Evolutionary conservation across 2,329 filamentous ascomycete genomes (phyloP).

Genomic region (Fusarium neocosmosporiellum): DNA sequence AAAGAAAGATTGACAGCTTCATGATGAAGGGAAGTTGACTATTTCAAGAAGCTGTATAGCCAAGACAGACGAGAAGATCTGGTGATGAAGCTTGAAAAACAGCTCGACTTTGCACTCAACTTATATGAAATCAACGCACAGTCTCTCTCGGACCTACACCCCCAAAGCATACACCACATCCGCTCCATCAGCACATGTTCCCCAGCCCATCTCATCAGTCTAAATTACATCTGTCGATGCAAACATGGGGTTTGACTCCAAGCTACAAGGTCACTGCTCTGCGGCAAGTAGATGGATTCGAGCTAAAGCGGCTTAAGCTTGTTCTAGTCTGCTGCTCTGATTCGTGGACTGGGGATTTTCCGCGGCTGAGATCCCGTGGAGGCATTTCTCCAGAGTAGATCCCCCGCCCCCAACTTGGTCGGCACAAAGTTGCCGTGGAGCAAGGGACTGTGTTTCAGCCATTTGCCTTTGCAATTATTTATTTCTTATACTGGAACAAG

Average conservation of each 20-base stretch:
- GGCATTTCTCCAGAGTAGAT: slow-evolving; percentile 37
- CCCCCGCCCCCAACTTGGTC: slow-evolving; percentile 30
- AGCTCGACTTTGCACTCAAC: neutral
- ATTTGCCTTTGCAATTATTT: neutral
- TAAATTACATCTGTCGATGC: neutral
- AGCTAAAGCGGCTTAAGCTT: slow-evolving; percentile 18
- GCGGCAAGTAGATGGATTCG: neutral
- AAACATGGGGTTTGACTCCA: neutral
- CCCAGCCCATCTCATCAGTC: neutral
- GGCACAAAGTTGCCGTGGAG: slow-evolving; percentile 8
- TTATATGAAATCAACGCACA: slow-evolving; percentile 12
- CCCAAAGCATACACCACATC: slow-evolving; percentile 10
- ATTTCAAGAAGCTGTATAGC: neutral
- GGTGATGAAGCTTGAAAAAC: neutral
- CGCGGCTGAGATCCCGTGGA: slow-evolving; percentile 37
- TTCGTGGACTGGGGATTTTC: slow-evolving; percentile 18
- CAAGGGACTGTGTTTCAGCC: neutral
- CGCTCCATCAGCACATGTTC: slow-evolving; percentile 2
- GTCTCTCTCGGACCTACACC: slow-evolving; percentile 10
- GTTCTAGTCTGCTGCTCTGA: neutral
- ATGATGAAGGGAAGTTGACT: slow-evolving; percentile 16
- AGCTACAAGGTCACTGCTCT: neutral
- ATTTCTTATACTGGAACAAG: neutral
- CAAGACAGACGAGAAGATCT: neutral
- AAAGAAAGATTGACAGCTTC: slow-evolving; percentile 38